A percentile compares a stretch with the other conserved stretches of the same genome.
These are phyloP conservation scores for Castanea sativa DNA, from an alignment of 306 rosid genomes.

Conservation along the genomic window DNA sequence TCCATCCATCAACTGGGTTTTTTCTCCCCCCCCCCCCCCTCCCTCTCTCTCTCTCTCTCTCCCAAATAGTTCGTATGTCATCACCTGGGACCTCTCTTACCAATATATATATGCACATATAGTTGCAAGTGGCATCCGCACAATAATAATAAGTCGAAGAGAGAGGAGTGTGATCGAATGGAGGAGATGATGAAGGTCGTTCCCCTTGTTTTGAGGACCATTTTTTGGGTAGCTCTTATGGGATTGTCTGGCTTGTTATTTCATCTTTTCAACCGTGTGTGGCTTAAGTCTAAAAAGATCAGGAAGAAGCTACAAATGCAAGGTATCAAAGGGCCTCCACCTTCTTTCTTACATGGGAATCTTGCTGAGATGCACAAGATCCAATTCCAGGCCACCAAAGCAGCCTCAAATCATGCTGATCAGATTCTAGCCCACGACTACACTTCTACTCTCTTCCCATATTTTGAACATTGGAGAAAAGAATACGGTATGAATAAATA, in stretches of 20 bases:
- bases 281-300: constrained; percentile 49
- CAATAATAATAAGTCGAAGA: not conserved
- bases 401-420: constrained; percentile 23
- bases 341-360: constrained; percentile 66
- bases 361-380: constrained; percentile 74
- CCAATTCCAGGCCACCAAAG: constrained; percentile 36
- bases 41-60: no score
- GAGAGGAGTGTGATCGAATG: not conserved
- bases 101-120: not conserved
- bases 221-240: constrained; percentile 24
- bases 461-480: constrained; percentile 78
- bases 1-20: no score
- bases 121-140: not conserved
- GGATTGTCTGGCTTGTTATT: constrained; percentile 35
- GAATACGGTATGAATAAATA: constrained; percentile 56
- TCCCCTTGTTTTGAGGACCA: constrained; percentile 22
- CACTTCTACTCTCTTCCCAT: constrained; percentile 81
- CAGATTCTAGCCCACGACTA: constrained; percentile 65
- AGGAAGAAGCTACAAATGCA: constrained; percentile 60
- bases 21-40: no score
- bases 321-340: constrained; percentile 76
- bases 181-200: constrained; percentile 24
- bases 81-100: no score
- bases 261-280: constrained; percentile 35
- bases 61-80: no score